Evolutionary conservation across 2,329 filamentous ascomycete species (phyloP).

Genomic region (Chaetothyriales sp.): DNA sequence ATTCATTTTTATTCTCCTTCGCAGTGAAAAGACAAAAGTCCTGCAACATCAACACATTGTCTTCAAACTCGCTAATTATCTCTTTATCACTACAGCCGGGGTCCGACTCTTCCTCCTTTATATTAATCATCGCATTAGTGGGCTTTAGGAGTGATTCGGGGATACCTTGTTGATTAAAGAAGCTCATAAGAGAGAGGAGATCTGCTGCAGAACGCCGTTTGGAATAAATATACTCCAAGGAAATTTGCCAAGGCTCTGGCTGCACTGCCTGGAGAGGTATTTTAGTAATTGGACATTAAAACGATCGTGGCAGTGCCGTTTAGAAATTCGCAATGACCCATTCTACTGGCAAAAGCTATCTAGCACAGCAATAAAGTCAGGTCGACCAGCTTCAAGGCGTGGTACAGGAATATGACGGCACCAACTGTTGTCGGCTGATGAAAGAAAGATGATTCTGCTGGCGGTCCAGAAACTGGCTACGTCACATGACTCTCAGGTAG

Average conservation of each 20-base stretch:
- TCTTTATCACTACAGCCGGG: no score
- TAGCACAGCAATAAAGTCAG: background rate
- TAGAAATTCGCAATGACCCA: conserved; percentile 11
- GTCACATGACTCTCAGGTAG: no score
- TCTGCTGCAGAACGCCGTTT: conserved; percentile 11
- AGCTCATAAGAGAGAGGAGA: conserved; percentile 14
- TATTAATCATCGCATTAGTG: conserved; percentile 7
- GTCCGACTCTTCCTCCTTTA: no score
- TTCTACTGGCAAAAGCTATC: conserved; percentile 3
- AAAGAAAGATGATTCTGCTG: background rate
- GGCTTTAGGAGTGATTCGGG: conserved; percentile 6
- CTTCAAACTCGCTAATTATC: conserved; percentile 2
- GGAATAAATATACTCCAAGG: conserved; percentile 21
- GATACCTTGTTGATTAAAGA: conserved; percentile 14
- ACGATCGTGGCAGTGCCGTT: conserved; percentile 14
- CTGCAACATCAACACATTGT: conserved; percentile 14
- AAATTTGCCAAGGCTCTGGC: conserved; percentile 25
- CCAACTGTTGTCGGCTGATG: background rate
- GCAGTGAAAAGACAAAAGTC: conserved; percentile 17
- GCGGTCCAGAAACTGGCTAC: background rate
- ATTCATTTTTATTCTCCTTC: conserved; percentile 1
- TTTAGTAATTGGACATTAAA: no score
- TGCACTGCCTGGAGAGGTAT: no score
- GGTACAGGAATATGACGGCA: background rate
- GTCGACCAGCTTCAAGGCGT: background rate